A percentile compares a stretch with the other conserved stretches of the same genome.
phyloP scores from a whole-genome alignment of 768 basidiomycete genomes.

The Amanita pallidorosea region DNA sequence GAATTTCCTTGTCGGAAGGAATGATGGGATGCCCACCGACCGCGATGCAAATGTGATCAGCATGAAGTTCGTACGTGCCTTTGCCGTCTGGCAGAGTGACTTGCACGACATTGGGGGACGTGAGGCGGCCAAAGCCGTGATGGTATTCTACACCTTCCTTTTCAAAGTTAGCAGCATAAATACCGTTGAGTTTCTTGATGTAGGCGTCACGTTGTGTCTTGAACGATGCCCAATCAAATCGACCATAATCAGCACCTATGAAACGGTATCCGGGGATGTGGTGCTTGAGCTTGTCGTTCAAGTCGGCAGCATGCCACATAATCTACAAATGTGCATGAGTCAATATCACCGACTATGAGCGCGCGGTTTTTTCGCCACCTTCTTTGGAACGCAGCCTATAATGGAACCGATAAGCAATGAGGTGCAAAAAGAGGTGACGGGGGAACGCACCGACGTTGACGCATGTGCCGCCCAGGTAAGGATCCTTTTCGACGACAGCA shows the following conservation, averaged over 20 bases:
- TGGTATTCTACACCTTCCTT: constrained; percentile 87
- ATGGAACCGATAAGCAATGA: background rate
- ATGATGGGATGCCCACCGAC: constrained; percentile 79
- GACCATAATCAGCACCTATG: constrained; percentile 41
- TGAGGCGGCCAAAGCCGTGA: constrained; percentile 64
- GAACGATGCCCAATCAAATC: constrained; percentile 85
- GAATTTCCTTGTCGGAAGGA: constrained; percentile 70
- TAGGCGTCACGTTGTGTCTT: constrained; percentile 95
- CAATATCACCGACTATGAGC: background rate
- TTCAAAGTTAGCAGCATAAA: constrained; percentile 83
- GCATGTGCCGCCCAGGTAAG: constrained; percentile 84
- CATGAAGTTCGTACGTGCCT: constrained; percentile 56
- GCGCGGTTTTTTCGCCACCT: constrained; percentile 30
- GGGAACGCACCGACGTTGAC: constrained; percentile 83
- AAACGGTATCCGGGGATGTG: constrained; percentile 70
- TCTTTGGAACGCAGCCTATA: constrained; percentile 93
- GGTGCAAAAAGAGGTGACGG: background rate
- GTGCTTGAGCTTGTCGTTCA: constrained; percentile 74
- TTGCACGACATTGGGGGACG: constrained; percentile 59
- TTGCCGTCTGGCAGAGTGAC: constrained; percentile 59
- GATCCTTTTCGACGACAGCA: constrained; percentile 73
- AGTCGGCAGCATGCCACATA: constrained; percentile 96
- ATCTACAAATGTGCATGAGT: constrained; percentile 38
- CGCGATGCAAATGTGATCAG: constrained; percentile 74
- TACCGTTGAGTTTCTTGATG: constrained; percentile 78